Conservation (phyloP, 2,329 filamentous ascomycete genomes). For the Chaetothyriales sp. region DNA sequence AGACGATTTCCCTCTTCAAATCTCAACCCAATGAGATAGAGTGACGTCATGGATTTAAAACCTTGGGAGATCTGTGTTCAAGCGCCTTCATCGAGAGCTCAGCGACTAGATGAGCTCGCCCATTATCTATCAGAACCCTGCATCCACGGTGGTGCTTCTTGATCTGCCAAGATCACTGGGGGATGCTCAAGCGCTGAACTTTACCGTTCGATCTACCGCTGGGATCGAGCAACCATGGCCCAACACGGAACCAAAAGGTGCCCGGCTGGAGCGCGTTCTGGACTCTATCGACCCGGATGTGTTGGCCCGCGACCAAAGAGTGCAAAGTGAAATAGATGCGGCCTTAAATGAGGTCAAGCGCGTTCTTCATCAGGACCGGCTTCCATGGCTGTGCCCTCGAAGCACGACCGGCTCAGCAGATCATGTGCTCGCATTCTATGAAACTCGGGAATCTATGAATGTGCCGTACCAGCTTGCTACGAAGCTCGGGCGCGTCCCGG, state of each 20-base stretch:
- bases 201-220: conserved; percentile 31
- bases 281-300: conserved; percentile 23
- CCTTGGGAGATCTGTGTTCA: too few species aligned
- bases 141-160: conserved; percentile 32
- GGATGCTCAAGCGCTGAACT: conserved; percentile 31
- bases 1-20: too few species aligned
- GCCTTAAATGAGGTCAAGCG: conserved; percentile 26
- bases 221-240: conserved; percentile 36
- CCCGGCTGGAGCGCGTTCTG: conserved; percentile 30
- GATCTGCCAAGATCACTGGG: conserved; percentile 48
- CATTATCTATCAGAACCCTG: neutral
- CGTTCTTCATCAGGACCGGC: neutral
- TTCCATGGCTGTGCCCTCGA: conserved; percentile 6
- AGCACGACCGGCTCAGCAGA: neutral
- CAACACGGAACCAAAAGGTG: conserved; percentile 38
- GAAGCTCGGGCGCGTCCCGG: too few species aligned
- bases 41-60: too few species aligned
- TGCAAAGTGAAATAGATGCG: conserved; percentile 23
- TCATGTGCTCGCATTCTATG: neutral
- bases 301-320: conserved; percentile 19
- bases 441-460: neutral
- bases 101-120: neutral
- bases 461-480: too few species aligned
- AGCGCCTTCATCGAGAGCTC: neutral
- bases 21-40: too few species aligned